Percentiles rank a stretch among this genome's conserved stretches.
phyloP scores from a whole-genome alignment of 371 early-diverging fungal species.

The Mucor lusitanicus region DNA sequence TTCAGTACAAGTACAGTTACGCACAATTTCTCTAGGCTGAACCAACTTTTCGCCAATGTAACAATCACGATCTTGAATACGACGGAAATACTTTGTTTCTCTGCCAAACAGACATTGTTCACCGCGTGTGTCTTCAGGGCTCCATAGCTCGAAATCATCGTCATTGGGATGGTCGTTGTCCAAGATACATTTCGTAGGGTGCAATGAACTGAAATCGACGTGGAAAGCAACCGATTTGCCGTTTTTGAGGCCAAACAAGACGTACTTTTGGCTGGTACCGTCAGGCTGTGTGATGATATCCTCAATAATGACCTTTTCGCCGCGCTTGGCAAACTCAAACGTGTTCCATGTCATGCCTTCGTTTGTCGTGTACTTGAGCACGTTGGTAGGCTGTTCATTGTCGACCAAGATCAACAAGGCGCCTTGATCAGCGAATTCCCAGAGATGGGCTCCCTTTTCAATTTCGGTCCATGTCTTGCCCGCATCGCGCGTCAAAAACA shows the following conservation, averaged over 20 bases:
- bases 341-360: slow-evolving; percentile 66
- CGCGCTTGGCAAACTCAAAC: slow-evolving; percentile 55
- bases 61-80: slow-evolving; percentile 76
- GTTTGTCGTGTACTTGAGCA: slow-evolving; percentile 65
- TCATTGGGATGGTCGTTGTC: slow-evolving; percentile 45
- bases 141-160: slow-evolving; percentile 85
- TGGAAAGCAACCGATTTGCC: slow-evolving; percentile 58
- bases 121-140: slow-evolving; percentile 55
- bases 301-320: slow-evolving; percentile 55
- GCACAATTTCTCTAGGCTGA: slow-evolving; percentile 58
- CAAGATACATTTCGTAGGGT: slow-evolving; percentile 63
- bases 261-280: slow-evolving; percentile 71
- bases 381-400: slow-evolving; percentile 75
- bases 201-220: slow-evolving; percentile 78
- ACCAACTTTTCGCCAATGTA: slow-evolving; percentile 74
- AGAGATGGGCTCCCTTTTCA: slow-evolving; percentile 73
- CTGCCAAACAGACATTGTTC: slow-evolving; percentile 74
- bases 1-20: slow-evolving; percentile 75
- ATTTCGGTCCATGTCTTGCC: slow-evolving; percentile 79
- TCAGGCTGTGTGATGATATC: slow-evolving; percentile 75
- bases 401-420: slow-evolving; percentile 72
- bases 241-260: slow-evolving; percentile 60
- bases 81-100: slow-evolving; percentile 76
- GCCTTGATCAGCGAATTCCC: slow-evolving; percentile 90
- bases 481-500: slow-evolving; percentile 85